Conservation (phyloP, 257 asterid genomes). For the Solanum infundibuliforme region DNA sequence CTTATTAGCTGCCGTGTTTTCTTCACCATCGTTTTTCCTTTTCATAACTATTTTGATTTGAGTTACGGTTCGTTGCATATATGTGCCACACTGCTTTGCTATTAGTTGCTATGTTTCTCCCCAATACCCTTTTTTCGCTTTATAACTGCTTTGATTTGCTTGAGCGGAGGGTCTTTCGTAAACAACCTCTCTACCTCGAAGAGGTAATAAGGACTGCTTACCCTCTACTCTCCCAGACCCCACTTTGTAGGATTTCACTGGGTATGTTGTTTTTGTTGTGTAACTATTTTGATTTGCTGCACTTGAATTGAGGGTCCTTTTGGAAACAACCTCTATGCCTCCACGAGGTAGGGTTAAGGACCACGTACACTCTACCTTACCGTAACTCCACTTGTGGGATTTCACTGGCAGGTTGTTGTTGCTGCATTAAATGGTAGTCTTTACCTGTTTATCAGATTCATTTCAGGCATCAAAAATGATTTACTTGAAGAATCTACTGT, state of each 20-base stretch:
- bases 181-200: background rate
- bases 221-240: background rate
- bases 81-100: background rate
- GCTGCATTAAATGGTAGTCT: background rate
- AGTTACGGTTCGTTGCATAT: background rate
- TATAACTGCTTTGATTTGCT: background rate
- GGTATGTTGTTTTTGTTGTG: background rate
- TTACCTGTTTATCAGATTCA: background rate
- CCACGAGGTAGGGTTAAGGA: background rate
- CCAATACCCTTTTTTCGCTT: background rate
- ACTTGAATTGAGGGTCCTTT: background rate
- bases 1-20: background rate
- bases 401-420: background rate
- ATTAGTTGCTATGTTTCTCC: background rate
- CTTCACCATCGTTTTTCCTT: background rate
- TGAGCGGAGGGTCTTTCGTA: background rate
- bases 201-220: background rate
- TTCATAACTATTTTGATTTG: background rate
- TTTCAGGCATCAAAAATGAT: background rate
- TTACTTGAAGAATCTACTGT: background rate
- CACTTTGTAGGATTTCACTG: background rate
- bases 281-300: background rate
- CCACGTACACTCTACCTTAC: background rate
- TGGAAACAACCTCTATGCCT: background rate
- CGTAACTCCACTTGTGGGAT: background rate